Evolutionary conservation across 2,329 filamentous ascomycete species (phyloP).

Genomic region (Thielaviopsis populi): DNA sequence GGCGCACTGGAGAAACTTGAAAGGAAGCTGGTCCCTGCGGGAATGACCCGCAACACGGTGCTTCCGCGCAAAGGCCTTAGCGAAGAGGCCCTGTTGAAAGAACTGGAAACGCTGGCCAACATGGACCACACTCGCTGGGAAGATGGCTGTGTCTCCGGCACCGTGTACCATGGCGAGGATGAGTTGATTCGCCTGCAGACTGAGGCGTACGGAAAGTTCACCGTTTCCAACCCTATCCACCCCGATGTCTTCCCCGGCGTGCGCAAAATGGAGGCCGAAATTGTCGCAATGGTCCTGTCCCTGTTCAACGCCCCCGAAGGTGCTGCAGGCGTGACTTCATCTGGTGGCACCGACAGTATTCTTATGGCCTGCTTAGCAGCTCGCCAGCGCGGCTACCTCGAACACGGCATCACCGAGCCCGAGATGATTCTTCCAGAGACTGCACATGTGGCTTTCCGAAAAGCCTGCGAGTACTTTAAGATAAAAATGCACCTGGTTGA

Average conservation of each 20-base stretch:
- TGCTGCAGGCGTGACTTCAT: conserved; percentile 76
- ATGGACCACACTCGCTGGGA: conserved; percentile 97
- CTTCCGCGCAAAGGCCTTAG: conserved; percentile 76
- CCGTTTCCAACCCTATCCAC: conserved; percentile 90
- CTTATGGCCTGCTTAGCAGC: conserved; percentile 88
- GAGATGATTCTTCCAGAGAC: conserved; percentile 97
- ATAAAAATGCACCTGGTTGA: conserved; percentile 85
- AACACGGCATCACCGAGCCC: conserved; percentile 78
- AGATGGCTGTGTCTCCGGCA: conserved; percentile 83
- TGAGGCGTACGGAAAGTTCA: conserved; percentile 86
- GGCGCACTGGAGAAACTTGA: conserved; percentile 70
- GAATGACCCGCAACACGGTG: conserved; percentile 54
- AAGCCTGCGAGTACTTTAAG: conserved; percentile 88
- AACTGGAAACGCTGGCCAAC: conserved; percentile 61
- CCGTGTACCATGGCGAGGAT: conserved; percentile 88
- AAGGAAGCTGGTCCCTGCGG: conserved; percentile 63
- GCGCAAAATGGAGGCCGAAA: conserved; percentile 96
- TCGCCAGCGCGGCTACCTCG: conserved; percentile 71
- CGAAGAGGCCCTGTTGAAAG: conserved; percentile 60
- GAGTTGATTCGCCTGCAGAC: conserved; percentile 71
- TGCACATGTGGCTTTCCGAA: conserved; percentile 90
- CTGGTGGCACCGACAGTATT: conserved; percentile 90
- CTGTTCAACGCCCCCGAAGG: conserved; percentile 82
- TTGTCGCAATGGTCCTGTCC: conserved; percentile 85
- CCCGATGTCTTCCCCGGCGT: conserved; percentile 97